Conservation (phyloP, 2,329 filamentous ascomycete genomes). For the Talaromyces sp. region DNA sequence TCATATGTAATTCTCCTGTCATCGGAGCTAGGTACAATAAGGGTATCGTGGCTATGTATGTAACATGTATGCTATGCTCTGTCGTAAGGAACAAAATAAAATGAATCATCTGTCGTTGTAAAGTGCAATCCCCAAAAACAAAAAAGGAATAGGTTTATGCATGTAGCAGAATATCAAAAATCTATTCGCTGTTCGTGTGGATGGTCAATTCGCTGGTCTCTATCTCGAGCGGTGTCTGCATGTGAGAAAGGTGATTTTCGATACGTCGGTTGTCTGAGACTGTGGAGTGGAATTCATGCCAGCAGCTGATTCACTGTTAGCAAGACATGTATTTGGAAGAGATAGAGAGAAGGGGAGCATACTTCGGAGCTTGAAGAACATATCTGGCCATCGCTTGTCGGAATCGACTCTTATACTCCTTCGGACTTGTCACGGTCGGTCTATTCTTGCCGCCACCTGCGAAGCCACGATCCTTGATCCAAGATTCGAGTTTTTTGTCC, state of each 20-base stretch:
- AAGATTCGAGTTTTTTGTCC: slow-evolving; percentile 99
- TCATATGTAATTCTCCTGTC: not conserved
- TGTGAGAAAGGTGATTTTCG: slow-evolving; percentile 25
- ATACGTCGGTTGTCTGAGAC: slow-evolving; percentile 30
- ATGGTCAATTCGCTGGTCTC: slow-evolving; percentile 21
- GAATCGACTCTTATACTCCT: slow-evolving; percentile 96
- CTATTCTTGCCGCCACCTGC: slow-evolving; percentile 74
- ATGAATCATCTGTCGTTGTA: not conserved
- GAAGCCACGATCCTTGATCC: slow-evolving; percentile 96
- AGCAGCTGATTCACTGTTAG: slow-evolving; percentile 36
- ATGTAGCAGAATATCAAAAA: not conserved
- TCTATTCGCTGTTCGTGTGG: slow-evolving; percentile 22
- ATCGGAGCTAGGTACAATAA: not conserved
- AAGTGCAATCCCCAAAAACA: not conserved
- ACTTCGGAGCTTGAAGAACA: slow-evolving; percentile 53
- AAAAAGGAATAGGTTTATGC: not conserved
- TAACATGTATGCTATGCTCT: not conserved
- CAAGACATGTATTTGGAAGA: not conserved
- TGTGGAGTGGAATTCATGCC: slow-evolving; percentile 44
- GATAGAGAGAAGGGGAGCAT: slow-evolving; percentile 22
- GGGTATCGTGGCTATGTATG: slow-evolving; percentile 2
- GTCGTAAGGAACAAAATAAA: not conserved
- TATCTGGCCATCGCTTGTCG: slow-evolving; percentile 93
- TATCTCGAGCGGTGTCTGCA: slow-evolving; percentile 21
- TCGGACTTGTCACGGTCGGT: slow-evolving; percentile 93